Evolutionary conservation across 2,329 filamentous ascomycete genomes (phyloP), one percentile per base, ranked within the genome.

Genomic region (Fusarium sulawesiense): DNA sequence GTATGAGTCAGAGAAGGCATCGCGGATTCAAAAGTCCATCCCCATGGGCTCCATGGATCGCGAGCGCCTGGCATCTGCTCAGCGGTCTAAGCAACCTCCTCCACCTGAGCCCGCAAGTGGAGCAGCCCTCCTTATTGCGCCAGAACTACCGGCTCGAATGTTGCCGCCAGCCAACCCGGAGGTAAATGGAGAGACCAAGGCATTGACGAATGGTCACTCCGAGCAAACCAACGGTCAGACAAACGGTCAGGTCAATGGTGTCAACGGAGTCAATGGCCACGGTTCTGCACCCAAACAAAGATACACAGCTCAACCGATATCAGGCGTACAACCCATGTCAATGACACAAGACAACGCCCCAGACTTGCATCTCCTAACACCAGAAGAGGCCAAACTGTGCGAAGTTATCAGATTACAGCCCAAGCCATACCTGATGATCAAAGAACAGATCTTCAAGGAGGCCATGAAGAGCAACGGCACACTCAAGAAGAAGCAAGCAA

Each of bases 351-450:
- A 97, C 58, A 92, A 89, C 37, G 90, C 92, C 1, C 87, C 92
- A 1, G 96, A 98, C 78, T 81, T 95, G 29, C 96, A 98, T 75
- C 87, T 99, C 0, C 84, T 99, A 45, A 93, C 92, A 1, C 86
- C 90, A 1, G 93, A 97, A 70, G 96, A 99, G 79, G 84, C 89
- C 7, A 93, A 97, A 75, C 83, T 99, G 1, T 99, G 96, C 82
- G 92, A 93, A 73, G 87, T 92, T 42, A 87, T 97, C 16, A 89
- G 94, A 44, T 83, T 99, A 55, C 92, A 96, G 79, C 96, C 96
- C 1, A 99, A 99, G 82, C 93, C 96, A 2, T 99, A 98, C 79
- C 81, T 98, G 7, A 93, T 93, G 76, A 93, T 98, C 80, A 99
- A 99, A 80, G 94, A 98, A 78, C 90, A 92, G 66, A 85, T 98